Conservation (phyloP, 2,329 filamentous ascomycete species). For the Sordariomycetes sp. region DNA sequence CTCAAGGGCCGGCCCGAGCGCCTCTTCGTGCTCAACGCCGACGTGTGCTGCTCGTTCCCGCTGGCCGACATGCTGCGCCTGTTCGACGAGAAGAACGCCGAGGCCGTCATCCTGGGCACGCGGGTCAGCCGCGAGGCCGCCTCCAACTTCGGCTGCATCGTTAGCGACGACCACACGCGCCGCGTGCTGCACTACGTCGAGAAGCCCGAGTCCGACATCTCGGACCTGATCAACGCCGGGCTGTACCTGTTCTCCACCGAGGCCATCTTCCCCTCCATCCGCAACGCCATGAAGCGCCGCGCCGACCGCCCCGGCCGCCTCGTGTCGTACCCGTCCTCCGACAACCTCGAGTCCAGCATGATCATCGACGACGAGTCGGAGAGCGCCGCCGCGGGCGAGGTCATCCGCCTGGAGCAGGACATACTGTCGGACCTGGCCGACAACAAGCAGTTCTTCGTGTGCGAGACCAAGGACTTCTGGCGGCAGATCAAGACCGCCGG, state of each 20-base stretch:
- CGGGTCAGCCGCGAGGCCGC: conserved; percentile 84
- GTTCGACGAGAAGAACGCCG: conserved; percentile 89
- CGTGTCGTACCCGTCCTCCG: conserved; percentile 89
- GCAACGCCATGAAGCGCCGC: conserved; percentile 88
- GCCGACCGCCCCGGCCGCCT: conserved; percentile 75
- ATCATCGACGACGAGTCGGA: conserved; percentile 53
- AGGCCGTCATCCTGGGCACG: conserved; percentile 92
- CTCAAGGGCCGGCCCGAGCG: conserved; percentile 90
- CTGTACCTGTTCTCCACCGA: conserved; percentile 96
- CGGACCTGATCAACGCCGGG: conserved; percentile 97
- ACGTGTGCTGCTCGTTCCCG: conserved; percentile 98
- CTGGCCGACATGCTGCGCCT: conserved; percentile 90
- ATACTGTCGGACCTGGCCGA: conserved; percentile 92
- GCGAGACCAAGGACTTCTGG: conserved; percentile 99
- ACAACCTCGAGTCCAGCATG: conserved; percentile 69
- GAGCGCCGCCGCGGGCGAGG: conserved; percentile 70
- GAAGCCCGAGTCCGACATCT: conserved; percentile 96
- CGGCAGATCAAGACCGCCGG: conserved; percentile 99
- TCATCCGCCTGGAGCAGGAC: conserved; percentile 92
- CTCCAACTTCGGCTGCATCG: conserved; percentile 95
- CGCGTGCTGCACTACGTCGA: conserved; percentile 98
- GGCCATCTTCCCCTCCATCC: conserved; percentile 92
- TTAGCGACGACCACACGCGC: conserved; percentile 85
- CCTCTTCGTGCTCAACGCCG: conserved; percentile 95
- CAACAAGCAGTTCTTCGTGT: conserved; percentile 95